Evolutionary conservation across 441 rosid species (phyloP).

Genomic region (Macaranga tanarius): DNA sequence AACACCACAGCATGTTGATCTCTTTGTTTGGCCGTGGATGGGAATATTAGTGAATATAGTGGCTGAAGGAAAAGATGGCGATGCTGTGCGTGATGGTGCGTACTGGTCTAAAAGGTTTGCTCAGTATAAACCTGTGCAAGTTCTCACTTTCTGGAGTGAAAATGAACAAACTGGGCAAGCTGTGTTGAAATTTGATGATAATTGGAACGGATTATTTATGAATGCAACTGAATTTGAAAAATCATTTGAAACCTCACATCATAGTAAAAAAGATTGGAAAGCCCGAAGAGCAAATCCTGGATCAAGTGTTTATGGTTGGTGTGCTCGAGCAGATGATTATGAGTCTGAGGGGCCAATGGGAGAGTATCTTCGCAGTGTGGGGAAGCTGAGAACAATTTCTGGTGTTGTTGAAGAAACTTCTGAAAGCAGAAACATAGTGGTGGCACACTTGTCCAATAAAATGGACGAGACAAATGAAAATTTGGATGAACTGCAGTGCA

Average conservation of each 20-base stretch:
- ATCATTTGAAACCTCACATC: constrained; percentile 45
- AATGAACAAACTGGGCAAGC: constrained; percentile 40
- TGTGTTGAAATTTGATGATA: constrained; percentile 50
- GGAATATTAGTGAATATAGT: constrained; percentile 52
- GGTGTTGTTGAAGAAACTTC: constrained; percentile 46
- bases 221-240: constrained; percentile 64
- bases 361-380: constrained; percentile 57
- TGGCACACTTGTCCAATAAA: constrained; percentile 49
- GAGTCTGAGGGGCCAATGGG: constrained; percentile 56
- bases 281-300: constrained; percentile 32
- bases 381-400: constrained; percentile 53
- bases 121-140: constrained; percentile 54
- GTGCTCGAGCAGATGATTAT: constrained; percentile 70
- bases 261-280: constrained; percentile 58
- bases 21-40: constrained; percentile 86
- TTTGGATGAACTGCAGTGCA: constrained; percentile 44
- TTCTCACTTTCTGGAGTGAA: constrained; percentile 48
- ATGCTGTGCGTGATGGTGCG: constrained; percentile 28
- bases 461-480: constrained; percentile 64
- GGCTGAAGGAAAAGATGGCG: constrained; percentile 27
- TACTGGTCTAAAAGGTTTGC: constrained; percentile 61
- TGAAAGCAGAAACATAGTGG: constrained; percentile 38
- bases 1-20: constrained; percentile 36
- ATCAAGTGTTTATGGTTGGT: constrained; percentile 63
- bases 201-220: constrained; percentile 65